phyloP scores from a whole-genome alignment of 768 basidiomycete species.

The Russula sp. region DNA sequence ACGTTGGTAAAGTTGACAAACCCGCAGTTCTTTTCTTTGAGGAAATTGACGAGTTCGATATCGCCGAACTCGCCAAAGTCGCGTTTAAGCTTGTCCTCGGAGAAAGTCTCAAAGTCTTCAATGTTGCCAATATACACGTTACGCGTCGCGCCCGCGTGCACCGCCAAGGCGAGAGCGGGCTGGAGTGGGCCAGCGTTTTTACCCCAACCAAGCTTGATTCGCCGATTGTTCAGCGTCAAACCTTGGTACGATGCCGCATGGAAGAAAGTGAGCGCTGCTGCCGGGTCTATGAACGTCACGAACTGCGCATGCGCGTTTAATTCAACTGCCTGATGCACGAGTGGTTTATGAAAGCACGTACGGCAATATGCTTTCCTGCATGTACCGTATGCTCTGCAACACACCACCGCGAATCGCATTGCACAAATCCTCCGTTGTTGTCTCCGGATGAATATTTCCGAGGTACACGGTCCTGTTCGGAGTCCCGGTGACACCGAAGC shows the following conservation, averaged over 20 bases:
- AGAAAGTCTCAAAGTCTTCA: constrained; percentile 92
- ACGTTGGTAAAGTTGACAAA: constrained; percentile 97
- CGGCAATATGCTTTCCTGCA: constrained; percentile 98
- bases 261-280: constrained; percentile 91
- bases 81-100: constrained; percentile 81
- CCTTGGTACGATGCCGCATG: constrained; percentile 89
- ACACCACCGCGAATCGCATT: constrained; percentile 97
- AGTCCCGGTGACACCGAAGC: constrained; percentile 44
- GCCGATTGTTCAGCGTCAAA: constrained; percentile 86
- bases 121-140: constrained; percentile 97
- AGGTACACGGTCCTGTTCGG: constrained; percentile 94
- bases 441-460: constrained; percentile 96
- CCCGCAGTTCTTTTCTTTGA: constrained; percentile 95
- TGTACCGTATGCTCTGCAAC: constrained; percentile 89
- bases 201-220: constrained; percentile 97
- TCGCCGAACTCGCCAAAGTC: constrained; percentile 98
- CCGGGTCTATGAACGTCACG: constrained; percentile 93
- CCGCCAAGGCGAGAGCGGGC: constrained; percentile 79
- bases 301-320: constrained; percentile 53
- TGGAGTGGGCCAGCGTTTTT: constrained; percentile 89
- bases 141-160: constrained; percentile 89
- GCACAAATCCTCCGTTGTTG: constrained; percentile 90
- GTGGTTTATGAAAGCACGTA: constrained; percentile 42
- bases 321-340: constrained; percentile 9
- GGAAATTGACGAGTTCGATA: constrained; percentile 93